Evolutionary conservation across 2,329 filamentous ascomycete species (phyloP), one percentile per base, ranked within the genome.

Genomic region (Gyromitra esculenta): DNA sequence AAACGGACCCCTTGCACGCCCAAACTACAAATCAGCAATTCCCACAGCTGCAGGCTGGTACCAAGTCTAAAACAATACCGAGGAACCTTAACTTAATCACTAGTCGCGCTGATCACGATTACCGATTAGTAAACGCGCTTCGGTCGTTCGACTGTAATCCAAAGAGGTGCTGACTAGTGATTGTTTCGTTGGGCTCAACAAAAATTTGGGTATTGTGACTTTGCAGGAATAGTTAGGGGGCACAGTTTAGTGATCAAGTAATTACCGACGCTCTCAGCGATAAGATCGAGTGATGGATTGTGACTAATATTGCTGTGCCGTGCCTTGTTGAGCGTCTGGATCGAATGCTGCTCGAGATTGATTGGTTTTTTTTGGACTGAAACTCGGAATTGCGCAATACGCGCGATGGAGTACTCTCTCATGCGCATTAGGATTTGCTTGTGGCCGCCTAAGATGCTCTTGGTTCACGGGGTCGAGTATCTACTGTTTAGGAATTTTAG

Each of bases 171-270:
- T 52, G 59, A 63, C 39, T 37, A 21, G 25, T 35, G 8, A 15
- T 11, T 35, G 35, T 66, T 54, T 25, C 63, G 63, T 66, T 54
- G 48, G n/a, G 48, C 6, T 41, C 57, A 60, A 60, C 35, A 60
- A 60, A 60, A 60, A 31, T 1, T 3, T 18, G 7, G 35, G 18
- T 8, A 21, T 9, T 13, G 35, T 18, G 18, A n/a, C 15, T 21
- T 13, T 35, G 21, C 21, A 8, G 21, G 25, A 35, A 35, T 18
- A 37, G 41, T 52, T 15, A 11, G 18, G 9, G 8, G n/a, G 5
- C 8, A 52, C 13, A 1, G 35, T 41, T 52, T 65, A 15, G 25
- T 65, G n/a, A 21, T 41, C 45, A 18, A 52, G 25, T n/a, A 18
- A 65, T 52, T 39, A 45, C 21, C 15, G 59, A 21, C 8, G 18